Evolutionary conservation across 345 rosid species (phyloP).

Genomic region (Arabidopsis arenosa): DNA sequence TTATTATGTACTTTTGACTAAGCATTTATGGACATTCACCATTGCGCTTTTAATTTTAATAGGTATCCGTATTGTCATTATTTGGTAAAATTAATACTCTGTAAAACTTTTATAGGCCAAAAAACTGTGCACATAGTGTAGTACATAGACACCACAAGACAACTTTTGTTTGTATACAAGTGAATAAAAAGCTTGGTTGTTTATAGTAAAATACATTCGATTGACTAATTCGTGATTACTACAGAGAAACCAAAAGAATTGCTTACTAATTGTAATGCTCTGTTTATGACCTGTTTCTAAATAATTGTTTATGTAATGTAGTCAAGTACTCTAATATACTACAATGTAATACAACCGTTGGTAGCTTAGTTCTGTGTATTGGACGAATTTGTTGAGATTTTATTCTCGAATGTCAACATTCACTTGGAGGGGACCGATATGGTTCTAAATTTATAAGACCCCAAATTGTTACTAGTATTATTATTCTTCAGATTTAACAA

Average conservation of each 20-base stretch:
- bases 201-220: not conserved
- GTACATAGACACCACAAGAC: not conserved
- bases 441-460: not conserved
- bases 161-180: not conserved
- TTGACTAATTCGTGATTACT: not conserved
- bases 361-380: not conserved
- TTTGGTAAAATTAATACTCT: slow-evolving; percentile 8
- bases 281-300: not conserved
- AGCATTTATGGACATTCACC: slow-evolving; percentile 39
- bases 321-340: not conserved
- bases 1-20: slow-evolving; percentile 42
- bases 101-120: slow-evolving; percentile 11
- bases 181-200: not conserved
- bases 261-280: not conserved
- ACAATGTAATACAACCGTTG: slow-evolving; percentile 10
- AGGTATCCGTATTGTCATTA: slow-evolving; percentile 6
- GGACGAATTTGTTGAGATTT: slow-evolving; percentile 9
- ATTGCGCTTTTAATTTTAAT: slow-evolving; percentile 19
- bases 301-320: not conserved
- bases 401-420: not conserved
- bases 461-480: no score
- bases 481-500: not conserved
- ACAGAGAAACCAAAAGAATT: not conserved
- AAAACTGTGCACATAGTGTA: not conserved
- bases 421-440: not conserved